Conservation (phyloP, 2,329 filamentous ascomycete genomes). For the Blumeria hordei region DNA sequence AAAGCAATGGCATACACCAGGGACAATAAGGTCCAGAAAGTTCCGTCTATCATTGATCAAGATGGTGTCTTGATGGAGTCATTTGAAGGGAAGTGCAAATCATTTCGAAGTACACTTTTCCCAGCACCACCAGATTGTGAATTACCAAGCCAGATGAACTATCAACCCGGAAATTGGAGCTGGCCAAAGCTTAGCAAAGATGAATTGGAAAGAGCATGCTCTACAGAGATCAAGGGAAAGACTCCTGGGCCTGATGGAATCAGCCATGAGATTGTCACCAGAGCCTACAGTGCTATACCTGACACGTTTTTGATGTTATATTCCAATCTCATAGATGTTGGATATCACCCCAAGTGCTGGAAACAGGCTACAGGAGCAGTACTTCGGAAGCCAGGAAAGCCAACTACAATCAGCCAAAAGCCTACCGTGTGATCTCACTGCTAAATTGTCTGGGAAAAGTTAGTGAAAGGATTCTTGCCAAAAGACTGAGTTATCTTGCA, state of each 20-base stretch:
- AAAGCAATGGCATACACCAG: not conserved
- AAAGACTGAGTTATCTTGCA: too few relatives aligned
- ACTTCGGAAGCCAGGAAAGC: not conserved
- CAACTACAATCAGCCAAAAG: not conserved
- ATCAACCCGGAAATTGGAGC: not conserved
- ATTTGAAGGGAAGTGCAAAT: not conserved
- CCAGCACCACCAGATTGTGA: not conserved
- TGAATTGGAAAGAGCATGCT: not conserved
- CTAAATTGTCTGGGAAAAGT: not conserved
- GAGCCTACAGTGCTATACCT: not conserved
- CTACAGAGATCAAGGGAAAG: not conserved
- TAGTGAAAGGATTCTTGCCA: too few relatives aligned
- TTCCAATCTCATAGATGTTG: not conserved
- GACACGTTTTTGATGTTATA: not conserved
- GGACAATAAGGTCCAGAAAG: not conserved
- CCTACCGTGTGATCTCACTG: not conserved
- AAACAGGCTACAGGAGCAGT: slow-evolving; percentile 1
- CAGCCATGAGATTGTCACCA: not conserved
- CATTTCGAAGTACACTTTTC: not conserved
- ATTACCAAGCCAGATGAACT: not conserved
- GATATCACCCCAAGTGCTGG: slow-evolving; percentile 1
- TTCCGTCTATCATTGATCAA: not conserved
- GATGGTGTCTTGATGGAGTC: not conserved
- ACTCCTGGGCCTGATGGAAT: not conserved
- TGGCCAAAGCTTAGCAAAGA: not conserved